Base-by-base conservation (phyloP, 805 yeast species). In the Pichia gijzeniarum region DNA sequence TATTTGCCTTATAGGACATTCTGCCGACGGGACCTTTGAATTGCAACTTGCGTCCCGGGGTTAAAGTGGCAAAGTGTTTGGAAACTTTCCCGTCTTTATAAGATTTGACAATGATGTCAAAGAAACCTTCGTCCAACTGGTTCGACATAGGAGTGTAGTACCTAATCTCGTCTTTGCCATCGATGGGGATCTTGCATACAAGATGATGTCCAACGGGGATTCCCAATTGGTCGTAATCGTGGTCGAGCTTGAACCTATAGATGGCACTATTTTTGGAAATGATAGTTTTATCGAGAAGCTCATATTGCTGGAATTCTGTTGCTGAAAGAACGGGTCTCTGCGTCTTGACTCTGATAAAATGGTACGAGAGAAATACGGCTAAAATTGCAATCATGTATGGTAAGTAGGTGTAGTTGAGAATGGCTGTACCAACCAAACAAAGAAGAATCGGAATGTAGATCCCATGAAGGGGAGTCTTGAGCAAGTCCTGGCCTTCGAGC, bases 21-120 rank as follows among this genome's bases (percentile, higher is more conserved):
- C 81, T 73, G 14, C 95, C 93, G 41, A 84, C 84, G 16, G 93
- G 89, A 1, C 95, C 95, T 61, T 79, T 77, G 57, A 85, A 84
- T 50, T 76, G 75, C 17, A 84, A 85, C 18, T 74, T 70, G 60
- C 79, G 79, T 31, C 89, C 91, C 38, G 77, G 77, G 43, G 65
- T 68, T 55, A 85, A 70, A 50, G 70, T 58, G 4, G 91, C 91
- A 63, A 85, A 77, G 51, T 73, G 67, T 55, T 71, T 79, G 5
- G 90, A 82, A 7, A 85, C 86, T 45, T 63, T 71, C 32, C 95
- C 95, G 33, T 79, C 76, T 33, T 77, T 71, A 60, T 85, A 85
- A 3, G 89, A 82, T 64, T 85, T 85, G 34, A 85, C 85, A 59
- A 85, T 67, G 41, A 85, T 71, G 59, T 85, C 95, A 55, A 85